Conservation (phyloP, 495 filamentous ascomycete genomes). For the Podospora appendiculata region DNA sequence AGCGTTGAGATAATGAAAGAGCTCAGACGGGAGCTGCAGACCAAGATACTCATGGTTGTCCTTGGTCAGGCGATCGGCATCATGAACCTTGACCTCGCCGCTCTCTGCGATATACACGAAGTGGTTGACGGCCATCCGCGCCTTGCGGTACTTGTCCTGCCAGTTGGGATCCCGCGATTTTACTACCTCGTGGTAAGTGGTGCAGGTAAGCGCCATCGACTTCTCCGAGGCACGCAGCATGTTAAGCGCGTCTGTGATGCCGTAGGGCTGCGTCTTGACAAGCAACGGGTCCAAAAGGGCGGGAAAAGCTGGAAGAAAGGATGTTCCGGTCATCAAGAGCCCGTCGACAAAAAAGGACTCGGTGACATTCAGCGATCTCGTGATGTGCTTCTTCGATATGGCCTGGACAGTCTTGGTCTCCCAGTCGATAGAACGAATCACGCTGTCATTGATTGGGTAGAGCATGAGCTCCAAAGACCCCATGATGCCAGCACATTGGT, state of each 20-base stretch:
- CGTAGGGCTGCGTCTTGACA: slow-evolving; percentile 41
- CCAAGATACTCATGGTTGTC: slow-evolving; percentile 88
- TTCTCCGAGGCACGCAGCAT: slow-evolving; percentile 61
- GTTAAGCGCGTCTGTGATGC: slow-evolving; percentile 59
- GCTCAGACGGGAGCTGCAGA: slow-evolving; percentile 79
- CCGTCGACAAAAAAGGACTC: slow-evolving; percentile 75
- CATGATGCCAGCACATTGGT: slow-evolving; percentile 69
- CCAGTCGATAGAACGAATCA: slow-evolving; percentile 74
- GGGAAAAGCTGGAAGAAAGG: slow-evolving; percentile 70
- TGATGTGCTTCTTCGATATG: slow-evolving; percentile 61
- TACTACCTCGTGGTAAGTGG: slow-evolving; percentile 63
- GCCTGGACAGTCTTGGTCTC: slow-evolving; percentile 57
- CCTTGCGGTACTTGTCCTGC: slow-evolving; percentile 74
- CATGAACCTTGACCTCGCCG: slow-evolving; percentile 65
- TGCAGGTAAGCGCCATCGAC: slow-evolving; percentile 54
- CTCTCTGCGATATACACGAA: slow-evolving; percentile 70
- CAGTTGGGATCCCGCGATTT: slow-evolving; percentile 64
- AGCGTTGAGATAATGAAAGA: slow-evolving; percentile 84
- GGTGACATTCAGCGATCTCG: slow-evolving; percentile 60
- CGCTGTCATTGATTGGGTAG: slow-evolving; percentile 68
- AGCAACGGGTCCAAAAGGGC: slow-evolving; percentile 50
- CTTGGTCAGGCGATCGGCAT: slow-evolving; percentile 58
- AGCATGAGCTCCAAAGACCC: slow-evolving; percentile 82
- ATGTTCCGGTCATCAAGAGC: slow-evolving; percentile 74
- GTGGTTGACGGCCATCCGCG: slow-evolving; percentile 77